Evolutionary conservation across 1,284 basidiomycete genomes (phyloP).

Genomic region (Leccinum pallidistipes): DNA sequence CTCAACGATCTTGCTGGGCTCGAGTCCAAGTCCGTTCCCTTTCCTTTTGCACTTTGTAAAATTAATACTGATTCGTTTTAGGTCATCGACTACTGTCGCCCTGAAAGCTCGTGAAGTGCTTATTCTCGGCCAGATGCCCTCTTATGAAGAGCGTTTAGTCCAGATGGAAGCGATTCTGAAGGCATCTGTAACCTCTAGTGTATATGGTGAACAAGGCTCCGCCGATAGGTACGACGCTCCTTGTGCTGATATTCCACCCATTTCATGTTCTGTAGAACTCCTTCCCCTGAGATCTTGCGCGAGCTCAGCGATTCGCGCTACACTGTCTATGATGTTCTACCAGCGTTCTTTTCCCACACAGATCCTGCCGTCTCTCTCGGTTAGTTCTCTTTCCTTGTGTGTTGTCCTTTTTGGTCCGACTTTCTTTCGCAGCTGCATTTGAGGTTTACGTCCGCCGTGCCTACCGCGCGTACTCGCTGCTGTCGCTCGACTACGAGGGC

Average conservation of each 20-base stretch:
- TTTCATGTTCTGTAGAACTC: slow-evolving; percentile 48
- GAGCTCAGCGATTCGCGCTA: slow-evolving; percentile 96
- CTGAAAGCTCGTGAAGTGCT: slow-evolving; percentile 98
- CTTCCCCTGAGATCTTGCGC: slow-evolving; percentile 83
- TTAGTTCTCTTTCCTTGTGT: slow-evolving; percentile 35
- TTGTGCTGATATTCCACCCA: background rate
- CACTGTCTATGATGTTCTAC: slow-evolving; percentile 96
- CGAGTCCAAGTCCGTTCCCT: slow-evolving; percentile 75
- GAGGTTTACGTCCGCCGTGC: slow-evolving; percentile 96
- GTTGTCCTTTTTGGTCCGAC: slow-evolving; percentile 7
- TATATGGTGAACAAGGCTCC: slow-evolving; percentile 85
- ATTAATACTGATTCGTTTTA: slow-evolving; percentile 29
- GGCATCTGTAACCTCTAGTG: slow-evolving; percentile 81
- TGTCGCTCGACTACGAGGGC: slow-evolving; percentile 93
- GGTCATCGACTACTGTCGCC: slow-evolving; percentile 85
- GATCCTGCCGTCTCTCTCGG: slow-evolving; percentile 83
- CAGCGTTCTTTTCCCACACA: slow-evolving; percentile 89
- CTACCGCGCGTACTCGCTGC: slow-evolving; percentile 92
- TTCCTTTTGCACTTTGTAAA: background rate
- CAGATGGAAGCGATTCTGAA: slow-evolving; percentile 97
- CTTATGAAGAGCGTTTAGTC: slow-evolving; percentile 88
- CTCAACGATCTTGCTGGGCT: slow-evolving; percentile 61
- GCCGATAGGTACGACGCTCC: slow-evolving; percentile 51
- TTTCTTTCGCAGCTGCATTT: slow-evolving; percentile 68
- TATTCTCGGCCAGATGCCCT: slow-evolving; percentile 95